Base-by-base conservation (phyloP, 208 protist genomes). In the Trypanosoma rangeli region DNA sequence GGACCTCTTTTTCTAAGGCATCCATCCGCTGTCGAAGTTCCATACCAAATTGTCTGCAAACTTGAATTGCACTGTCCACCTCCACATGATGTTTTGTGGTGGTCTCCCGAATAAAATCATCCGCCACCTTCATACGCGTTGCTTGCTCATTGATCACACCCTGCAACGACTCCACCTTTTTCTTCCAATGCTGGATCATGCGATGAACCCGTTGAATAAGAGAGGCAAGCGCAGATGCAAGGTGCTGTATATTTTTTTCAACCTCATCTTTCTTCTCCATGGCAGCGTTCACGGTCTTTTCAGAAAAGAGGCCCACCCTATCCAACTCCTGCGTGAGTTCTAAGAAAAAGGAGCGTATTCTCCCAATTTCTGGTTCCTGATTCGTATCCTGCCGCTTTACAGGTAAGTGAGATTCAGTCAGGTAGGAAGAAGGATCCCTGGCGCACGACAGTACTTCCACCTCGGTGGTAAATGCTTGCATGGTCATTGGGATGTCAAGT, bases 11-110 rank as follows among this genome's bases (percentile, higher is more conserved):
- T 69, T 93, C 87, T 22, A 86, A 74, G 1, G 52, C 61, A 37
- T 81, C 78, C 80, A 93, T 90, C 13, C 87, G 80, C 5, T 55
- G 50, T 57, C 84, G 84, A 57, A 93, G 76, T 44, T 84, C 71
- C 57, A 82, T 66, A 22, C 78, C 78, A 56, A 93, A 78, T 59
- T 78, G 46, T n/a, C 74, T 54, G 20, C 80, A 76, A 20, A 68
- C 60, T 28, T 48, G 61, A 56, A 88, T 76, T 3, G 80, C 74
- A 70, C 76, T 75, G 24, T 81, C 63, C n/a, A 77, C 76, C 5
- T 80, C 73, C 24, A 72, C 37, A 10, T 70, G 20, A 26, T 76
- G 67, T 46, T 90, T 78, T 22, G 52, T 61, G 35, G 74, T 63
- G 20, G 74, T 83, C 44, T 71, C 84, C 15, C 63, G 66, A 46